A percentile compares a stretch with the other conserved stretches of the same genome.
Conservation (phyloP, 805 yeast genomes). For the Starmerella cellae region DNA sequence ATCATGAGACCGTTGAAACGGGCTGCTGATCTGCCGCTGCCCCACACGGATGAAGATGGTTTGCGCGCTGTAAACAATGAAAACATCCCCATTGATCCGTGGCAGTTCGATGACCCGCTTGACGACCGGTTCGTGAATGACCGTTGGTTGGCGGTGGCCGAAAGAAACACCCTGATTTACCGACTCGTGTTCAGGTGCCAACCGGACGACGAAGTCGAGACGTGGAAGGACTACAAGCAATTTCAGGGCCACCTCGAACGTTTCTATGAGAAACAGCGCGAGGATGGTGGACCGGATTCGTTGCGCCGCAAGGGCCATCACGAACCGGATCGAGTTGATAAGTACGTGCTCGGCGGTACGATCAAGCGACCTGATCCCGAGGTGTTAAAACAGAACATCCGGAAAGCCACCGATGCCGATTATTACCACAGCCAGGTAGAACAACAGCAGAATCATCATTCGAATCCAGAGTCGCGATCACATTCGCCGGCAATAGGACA, state of each 20-base stretch:
- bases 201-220: slow-evolving; percentile 81
- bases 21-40: slow-evolving; percentile 13
- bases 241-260: slow-evolving; percentile 33
- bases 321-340: slow-evolving; percentile 20
- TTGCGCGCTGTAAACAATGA: slow-evolving; percentile 21
- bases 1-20: slow-evolving; percentile 15
- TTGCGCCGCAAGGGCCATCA: slow-evolving; percentile 18
- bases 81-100: slow-evolving; percentile 63
- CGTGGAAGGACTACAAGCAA: slow-evolving; percentile 82
- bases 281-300: slow-evolving; percentile 40
- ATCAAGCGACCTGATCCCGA: slow-evolving; percentile 10
- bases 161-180: slow-evolving; percentile 68
- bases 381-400: background rate
- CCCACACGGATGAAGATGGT: slow-evolving; percentile 22
- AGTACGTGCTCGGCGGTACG: slow-evolving; percentile 14
- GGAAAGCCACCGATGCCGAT: slow-evolving; percentile 1
- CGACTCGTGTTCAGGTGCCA: slow-evolving; percentile 83
- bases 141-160: slow-evolving; percentile 64
- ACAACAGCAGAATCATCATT: background rate
- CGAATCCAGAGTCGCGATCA: too few relatives aligned
- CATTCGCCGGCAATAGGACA: background rate
- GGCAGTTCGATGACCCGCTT: slow-evolving; percentile 76
- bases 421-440: background rate
- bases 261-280: slow-evolving; percentile 35
- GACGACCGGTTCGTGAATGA: slow-evolving; percentile 73